Conservation (phyloP, 257 asterid genomes). For the Striga asiatica region DNA sequence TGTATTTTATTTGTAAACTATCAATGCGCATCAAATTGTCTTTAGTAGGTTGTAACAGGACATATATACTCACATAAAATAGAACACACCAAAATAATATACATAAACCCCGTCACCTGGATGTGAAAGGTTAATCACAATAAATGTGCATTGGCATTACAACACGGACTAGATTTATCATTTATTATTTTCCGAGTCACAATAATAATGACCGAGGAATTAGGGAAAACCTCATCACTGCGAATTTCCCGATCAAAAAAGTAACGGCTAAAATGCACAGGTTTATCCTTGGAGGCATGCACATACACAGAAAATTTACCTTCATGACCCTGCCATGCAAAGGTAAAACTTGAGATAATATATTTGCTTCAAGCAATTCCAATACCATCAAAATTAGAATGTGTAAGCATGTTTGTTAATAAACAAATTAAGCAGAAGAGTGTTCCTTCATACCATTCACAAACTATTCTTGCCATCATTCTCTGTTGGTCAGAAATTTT, state of each 20-base stretch:
- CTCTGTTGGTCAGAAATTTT: neutral
- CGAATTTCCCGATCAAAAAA: constrained; percentile 70
- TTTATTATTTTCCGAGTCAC: no score
- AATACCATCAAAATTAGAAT: neutral
- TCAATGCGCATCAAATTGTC: neutral
- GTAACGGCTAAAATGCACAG: constrained; percentile 79
- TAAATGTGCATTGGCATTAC: neutral
- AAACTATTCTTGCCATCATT: neutral
- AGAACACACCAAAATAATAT: neutral
- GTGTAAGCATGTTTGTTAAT: neutral
- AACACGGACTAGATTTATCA: neutral
- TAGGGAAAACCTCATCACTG: constrained; percentile 52
- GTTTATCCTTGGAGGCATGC: constrained; percentile 74
- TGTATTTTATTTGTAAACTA: neutral
- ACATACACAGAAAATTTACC: constrained; percentile 76
- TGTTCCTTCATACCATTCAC: neutral
- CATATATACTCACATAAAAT: neutral
- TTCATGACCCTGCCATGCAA: constrained; percentile 65
- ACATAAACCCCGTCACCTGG: constrained; percentile 1
- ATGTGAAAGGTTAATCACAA: neutral
- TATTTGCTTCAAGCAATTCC: neutral
- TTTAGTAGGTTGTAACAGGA: constrained; percentile 4
- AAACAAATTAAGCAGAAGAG: neutral
- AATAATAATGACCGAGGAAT: neutral
- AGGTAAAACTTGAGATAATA: constrained; percentile 10